Evolutionary conservation across 768 basidiomycete species (phyloP), one percentile per base, ranked within the genome.

Genomic region (Russula abietina): DNA sequence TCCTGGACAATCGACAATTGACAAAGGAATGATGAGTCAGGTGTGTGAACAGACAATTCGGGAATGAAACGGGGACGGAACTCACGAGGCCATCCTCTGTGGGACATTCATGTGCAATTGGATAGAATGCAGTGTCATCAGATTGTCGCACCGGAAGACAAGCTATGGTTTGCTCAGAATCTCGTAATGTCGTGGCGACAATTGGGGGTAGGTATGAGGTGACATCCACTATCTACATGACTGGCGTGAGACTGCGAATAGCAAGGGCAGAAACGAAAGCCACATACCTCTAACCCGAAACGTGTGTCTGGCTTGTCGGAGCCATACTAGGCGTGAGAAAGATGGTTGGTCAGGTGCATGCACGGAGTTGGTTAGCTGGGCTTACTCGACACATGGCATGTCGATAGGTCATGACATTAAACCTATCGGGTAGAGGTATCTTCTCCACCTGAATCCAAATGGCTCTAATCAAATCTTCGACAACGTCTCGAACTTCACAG

Each of bases 271-370:
- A 55, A 62, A 28, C 57, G 51, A 57, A 30, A 38, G 24, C 36
- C 49, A 75, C 75, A 70, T 64, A 94, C 94, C 86, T 95, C 86
- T 67, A 95, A 80, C 59, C 83, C 83, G 75, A 93, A 94, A 59
- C 94, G 83, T 58, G 87, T 87, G 75, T 98, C 95, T 50, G 95
- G 95, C 76, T 97, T 97, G 75, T 97, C 94, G 60, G 91, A 91
- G 16, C 94, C 94, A 79, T 87, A 97, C 89, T 94, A 65, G 24
- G 59, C 36, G 65, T 69, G 60, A 71, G 60, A 52, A n/a, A n/a
- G n/a, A 45, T 26, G 61, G 66, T 59, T 19, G 67, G 69, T 67
- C 60, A 28, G 53, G 64, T 65, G 24, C 68, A 60, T 58, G 54
- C 30, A 39, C 26, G 50, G n/a, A 46, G 24, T 43, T 39, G 38